phyloP scores from a whole-genome alignment of 1,284 basidiomycete genomes.

The Meripilus lineatus region DNA sequence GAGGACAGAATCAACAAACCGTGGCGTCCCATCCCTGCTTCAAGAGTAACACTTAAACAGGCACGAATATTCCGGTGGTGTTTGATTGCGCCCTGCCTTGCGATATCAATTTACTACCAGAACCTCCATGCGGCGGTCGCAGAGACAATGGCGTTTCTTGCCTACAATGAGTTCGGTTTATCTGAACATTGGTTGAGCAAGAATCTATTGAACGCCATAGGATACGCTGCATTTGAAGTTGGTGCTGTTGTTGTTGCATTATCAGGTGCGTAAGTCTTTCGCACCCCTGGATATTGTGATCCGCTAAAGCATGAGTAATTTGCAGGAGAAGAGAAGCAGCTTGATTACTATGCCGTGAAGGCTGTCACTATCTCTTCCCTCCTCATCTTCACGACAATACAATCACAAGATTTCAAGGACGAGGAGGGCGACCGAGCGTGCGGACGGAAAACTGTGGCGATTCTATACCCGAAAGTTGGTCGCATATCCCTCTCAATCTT shows the following conservation, averaged over 20 bases:
- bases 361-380: slow-evolving; percentile 10
- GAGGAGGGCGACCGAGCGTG: slow-evolving; percentile 23
- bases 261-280: no score
- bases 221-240: slow-evolving; percentile 33
- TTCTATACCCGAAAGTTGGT: slow-evolving; percentile 20
- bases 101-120: slow-evolving; percentile 26
- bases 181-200: slow-evolving; percentile 31
- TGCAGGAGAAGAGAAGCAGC: neutral
- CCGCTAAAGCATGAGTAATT: no score
- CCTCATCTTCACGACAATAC: slow-evolving; percentile 27
- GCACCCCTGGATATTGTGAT: no score
- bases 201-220: slow-evolving; percentile 32
- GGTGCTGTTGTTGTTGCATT: slow-evolving; percentile 35
- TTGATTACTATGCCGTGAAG: slow-evolving; percentile 4
- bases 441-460: slow-evolving; percentile 27
- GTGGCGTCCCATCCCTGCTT: slow-evolving; percentile 38
- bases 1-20: slow-evolving; percentile 40
- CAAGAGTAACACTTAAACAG: slow-evolving; percentile 30
- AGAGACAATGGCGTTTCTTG: slow-evolving; percentile 24
- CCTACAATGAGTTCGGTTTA: slow-evolving; percentile 34
- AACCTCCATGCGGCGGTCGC: slow-evolving; percentile 27
- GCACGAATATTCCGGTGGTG: slow-evolving; percentile 32
- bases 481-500: slow-evolving; percentile 12
- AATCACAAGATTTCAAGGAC: slow-evolving; percentile 31
- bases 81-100: slow-evolving; percentile 29